phyloP scores from a whole-genome alignment of 164 flowering plant species.

The Vitis cinerea region DNA sequence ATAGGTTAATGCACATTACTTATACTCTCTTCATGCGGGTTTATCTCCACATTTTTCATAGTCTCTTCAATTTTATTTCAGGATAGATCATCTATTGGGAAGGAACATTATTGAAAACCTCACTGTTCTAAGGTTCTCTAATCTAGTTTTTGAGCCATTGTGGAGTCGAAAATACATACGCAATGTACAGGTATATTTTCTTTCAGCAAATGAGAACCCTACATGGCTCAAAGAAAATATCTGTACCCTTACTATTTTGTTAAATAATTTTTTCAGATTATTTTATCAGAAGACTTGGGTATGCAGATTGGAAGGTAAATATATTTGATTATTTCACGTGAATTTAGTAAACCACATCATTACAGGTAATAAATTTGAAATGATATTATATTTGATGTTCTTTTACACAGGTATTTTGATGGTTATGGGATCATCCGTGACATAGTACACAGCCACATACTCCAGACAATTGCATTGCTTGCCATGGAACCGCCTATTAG shows the following conservation, averaged over 20 bases:
- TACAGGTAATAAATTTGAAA: background rate
- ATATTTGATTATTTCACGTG: background rate
- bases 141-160: constrained; percentile 66
- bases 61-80: constrained; percentile 20
- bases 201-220: background rate
- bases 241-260: background rate
- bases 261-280: constrained; percentile 29
- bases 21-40: background rate
- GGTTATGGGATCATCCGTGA: constrained; percentile 62
- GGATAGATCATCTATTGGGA: constrained; percentile 72
- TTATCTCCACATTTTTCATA: background rate
- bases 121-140: constrained; percentile 58
- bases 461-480: constrained; percentile 58
- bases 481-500: constrained; percentile 73
- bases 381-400: background rate
- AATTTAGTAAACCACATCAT: background rate
- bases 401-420: constrained; percentile 39
- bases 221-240: background rate
- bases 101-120: constrained; percentile 62
- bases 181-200: constrained; percentile 42
- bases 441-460: constrained; percentile 59
- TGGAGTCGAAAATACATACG: constrained; percentile 56
- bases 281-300: constrained; percentile 53
- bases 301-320: constrained; percentile 43
- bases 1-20: constrained; percentile 30